phyloP scores from a whole-genome alignment of 306 rosid genomes.

The Prinsepia uniflora region DNA sequence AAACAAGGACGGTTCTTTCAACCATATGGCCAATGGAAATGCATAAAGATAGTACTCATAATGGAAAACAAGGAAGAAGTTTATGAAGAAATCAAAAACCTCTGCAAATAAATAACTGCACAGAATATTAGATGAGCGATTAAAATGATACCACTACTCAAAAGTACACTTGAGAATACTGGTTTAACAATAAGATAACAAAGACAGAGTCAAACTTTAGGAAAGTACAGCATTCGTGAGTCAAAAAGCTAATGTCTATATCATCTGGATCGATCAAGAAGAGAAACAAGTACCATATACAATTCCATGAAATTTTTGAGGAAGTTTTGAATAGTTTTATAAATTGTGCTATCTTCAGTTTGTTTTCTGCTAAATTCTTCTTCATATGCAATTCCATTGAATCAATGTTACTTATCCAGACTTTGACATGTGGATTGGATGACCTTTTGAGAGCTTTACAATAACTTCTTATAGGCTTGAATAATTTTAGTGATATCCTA shows the following conservation, averaged over 20 bases:
- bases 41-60: conserved; percentile 79
- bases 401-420: not conserved
- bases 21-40: conserved; percentile 75
- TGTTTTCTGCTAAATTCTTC: not conserved
- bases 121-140: conserved; percentile 16
- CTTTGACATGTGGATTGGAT: not conserved
- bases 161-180: conserved; percentile 15
- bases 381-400: not conserved
- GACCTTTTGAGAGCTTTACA: not conserved
- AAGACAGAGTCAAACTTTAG: not conserved
- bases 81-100: conserved; percentile 85
- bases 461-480: no score
- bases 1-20: conserved; percentile 83
- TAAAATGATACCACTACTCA: conserved; percentile 22
- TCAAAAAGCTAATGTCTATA: not conserved
- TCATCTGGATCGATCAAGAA: not conserved
- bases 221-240: not conserved
- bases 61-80: conserved; percentile 76
- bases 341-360: not conserved
- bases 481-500: no score
- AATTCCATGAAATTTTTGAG: no score
- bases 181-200: not conserved
- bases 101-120: conserved; percentile 96
- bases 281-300: not conserved
- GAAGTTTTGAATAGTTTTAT: not conserved